Percentiles rank a stretch among this genome's conserved stretches.
Evolutionary conservation across 2,329 filamentous ascomycete species (phyloP).

Genomic region (Aspergillus terreus): DNA sequence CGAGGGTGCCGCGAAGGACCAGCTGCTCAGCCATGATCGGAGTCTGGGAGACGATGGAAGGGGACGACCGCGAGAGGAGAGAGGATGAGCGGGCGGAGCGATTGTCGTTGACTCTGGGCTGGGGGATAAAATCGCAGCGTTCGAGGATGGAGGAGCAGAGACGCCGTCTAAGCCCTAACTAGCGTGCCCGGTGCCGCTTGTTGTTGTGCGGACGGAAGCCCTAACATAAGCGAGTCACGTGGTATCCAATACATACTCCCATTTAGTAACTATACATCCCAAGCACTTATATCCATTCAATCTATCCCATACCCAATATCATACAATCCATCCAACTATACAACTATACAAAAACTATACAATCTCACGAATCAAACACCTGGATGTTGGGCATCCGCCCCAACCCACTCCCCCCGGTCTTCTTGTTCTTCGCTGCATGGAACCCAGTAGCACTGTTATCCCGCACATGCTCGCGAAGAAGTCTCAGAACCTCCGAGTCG

Average conservation of each 20-base stretch:
- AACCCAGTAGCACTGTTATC: slow-evolving; percentile 56
- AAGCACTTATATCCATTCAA: neutral
- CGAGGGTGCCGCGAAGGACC: slow-evolving; percentile 93
- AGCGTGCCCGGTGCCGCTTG: slow-evolving; percentile 27
- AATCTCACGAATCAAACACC: slow-evolving; percentile 29
- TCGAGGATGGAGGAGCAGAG: slow-evolving; percentile 33
- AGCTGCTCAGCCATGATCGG: slow-evolving; percentile 81
- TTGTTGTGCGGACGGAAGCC: slow-evolving; percentile 25
- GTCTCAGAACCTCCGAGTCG: slow-evolving; percentile 70
- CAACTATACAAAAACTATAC: neutral
- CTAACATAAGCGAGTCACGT: slow-evolving; percentile 18
- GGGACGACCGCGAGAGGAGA: slow-evolving; percentile 33
- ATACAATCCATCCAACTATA: neutral
- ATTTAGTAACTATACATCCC: too few relatives aligned
- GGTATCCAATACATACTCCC: neutral
- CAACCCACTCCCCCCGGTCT: slow-evolving; percentile 36
- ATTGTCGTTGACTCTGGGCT: slow-evolving; percentile 37
- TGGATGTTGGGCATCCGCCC: slow-evolving; percentile 49
- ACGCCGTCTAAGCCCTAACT: slow-evolving; percentile 36
- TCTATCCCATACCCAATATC: neutral
- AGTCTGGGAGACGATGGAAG: slow-evolving; percentile 37
- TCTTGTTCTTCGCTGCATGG: slow-evolving; percentile 37
- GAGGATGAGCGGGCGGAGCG: slow-evolving; percentile 38
- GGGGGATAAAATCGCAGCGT: slow-evolving; percentile 36
- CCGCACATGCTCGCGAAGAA: slow-evolving; percentile 78